A percentile compares a stretch with the other conserved stretches of the same genome.
These are phyloP conservation scores for Aspergillus wentii DNA, from an alignment of 495 filamentous ascomycete genomes.

Conservation along the genomic window DNA sequence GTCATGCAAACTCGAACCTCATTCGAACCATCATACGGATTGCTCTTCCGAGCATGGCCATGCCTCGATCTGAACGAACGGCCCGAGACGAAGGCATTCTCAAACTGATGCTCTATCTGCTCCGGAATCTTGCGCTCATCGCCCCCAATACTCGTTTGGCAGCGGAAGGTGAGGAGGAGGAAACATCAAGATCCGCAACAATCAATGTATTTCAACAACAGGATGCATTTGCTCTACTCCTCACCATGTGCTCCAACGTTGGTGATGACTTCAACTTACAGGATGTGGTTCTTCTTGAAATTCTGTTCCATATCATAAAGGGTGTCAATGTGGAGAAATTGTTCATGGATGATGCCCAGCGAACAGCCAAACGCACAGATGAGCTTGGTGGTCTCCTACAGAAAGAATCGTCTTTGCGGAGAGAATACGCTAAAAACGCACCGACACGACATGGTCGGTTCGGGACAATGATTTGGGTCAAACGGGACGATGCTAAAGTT, in stretches of 20 bases:
- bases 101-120: conserved; percentile 80
- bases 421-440: conserved; percentile 70
- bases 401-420: conserved; percentile 76
- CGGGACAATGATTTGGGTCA: conserved; percentile 96
- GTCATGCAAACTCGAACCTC: conserved; percentile 68
- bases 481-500: conserved; percentile 73
- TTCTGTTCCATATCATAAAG: conserved; percentile 86
- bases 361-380: conserved; percentile 58
- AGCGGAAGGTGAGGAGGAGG: conserved; percentile 72
- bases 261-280: conserved; percentile 87
- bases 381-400: conserved; percentile 70
- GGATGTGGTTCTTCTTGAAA: conserved; percentile 81
- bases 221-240: conserved; percentile 78
- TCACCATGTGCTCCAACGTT: conserved; percentile 86
- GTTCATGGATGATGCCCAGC: conserved; percentile 74
- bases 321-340: conserved; percentile 80
- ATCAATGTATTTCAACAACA: conserved; percentile 86
- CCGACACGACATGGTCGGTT: conserved; percentile 91
- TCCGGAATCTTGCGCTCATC: conserved; percentile 86
- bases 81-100: conserved; percentile 88
- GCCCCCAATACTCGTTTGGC: conserved; percentile 56
- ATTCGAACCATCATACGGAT: conserved; percentile 73
- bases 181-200: conserved; percentile 80
- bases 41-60: conserved; percentile 82
- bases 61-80: conserved; percentile 68